phyloP scores from a whole-genome alignment of 208 protist genomes.

The Wallacemonas sp. region DNA sequence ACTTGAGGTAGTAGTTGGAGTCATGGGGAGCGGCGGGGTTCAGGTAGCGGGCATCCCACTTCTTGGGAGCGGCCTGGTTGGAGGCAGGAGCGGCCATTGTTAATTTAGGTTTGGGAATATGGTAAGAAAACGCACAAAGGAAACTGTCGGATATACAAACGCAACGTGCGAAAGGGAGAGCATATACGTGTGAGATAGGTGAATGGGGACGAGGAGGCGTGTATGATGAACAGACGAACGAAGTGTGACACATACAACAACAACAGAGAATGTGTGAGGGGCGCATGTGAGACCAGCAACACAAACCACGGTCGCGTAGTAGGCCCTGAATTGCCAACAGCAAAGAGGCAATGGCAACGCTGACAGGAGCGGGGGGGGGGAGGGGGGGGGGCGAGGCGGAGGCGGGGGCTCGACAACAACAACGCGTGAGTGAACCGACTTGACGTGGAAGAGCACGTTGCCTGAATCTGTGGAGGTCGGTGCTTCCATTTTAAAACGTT shows the following conservation, averaged over 20 bases:
- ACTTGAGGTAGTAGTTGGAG: conserved; percentile 92
- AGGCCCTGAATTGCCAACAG: too few relatives aligned
- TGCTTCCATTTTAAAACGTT: too few relatives aligned
- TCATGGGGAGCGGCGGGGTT: conserved; percentile 73
- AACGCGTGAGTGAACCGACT: too few relatives aligned
- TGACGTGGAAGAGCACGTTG: too few relatives aligned
- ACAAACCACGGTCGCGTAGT: too few relatives aligned
- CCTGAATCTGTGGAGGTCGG: too few relatives aligned
- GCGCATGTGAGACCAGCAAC: too few relatives aligned
- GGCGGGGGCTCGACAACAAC: too few relatives aligned
- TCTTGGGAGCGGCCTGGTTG: conserved; percentile 15
- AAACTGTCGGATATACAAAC: background rate
- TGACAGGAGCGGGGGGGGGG: too few relatives aligned
- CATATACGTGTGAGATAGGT: background rate
- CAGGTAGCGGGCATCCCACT: conserved; percentile 81
- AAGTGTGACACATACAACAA: background rate
- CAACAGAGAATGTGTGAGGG: background rate
- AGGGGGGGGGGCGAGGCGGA: too few relatives aligned
- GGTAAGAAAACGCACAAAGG: conserved; percentile 9
- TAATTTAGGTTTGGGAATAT: background rate
- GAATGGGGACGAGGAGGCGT: background rate
- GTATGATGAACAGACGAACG: too few relatives aligned
- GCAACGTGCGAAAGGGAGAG: background rate
- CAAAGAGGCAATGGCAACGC: too few relatives aligned
- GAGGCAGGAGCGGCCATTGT: conserved; percentile 1